Evolutionary conservation across 106 monocot genomes (phyloP), one percentile per base, ranked within the genome.

Genomic region (Allium fistulosum): DNA sequence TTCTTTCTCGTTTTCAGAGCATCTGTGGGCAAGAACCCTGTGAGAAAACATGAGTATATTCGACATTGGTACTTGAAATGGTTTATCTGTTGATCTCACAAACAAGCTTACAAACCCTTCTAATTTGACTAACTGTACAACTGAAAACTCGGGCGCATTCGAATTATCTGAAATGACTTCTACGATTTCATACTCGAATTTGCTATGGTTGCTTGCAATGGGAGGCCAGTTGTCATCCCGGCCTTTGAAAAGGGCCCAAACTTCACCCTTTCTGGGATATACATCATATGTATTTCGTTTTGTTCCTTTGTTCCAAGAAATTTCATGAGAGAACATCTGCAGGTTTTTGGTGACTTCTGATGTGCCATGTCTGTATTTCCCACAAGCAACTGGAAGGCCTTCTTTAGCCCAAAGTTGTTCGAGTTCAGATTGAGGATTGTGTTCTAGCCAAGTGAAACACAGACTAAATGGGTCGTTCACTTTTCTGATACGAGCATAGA

Each of bases 391-490:
- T 48, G 84, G 84, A 17, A 84, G 50, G 2, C 59, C 62, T n/a
- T 26, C 49, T 6, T 71, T 51, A 6, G 48, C 61, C 80, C 80
- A 80, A 2, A 51, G 70, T 4, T n/a, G 62, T 9, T 77, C 77
- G 53, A 49, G 50, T 62, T 60, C 11, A 48, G 46, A 0, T 1
- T 16, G 12, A 57, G 80, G 77, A 37, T 70, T 52, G 49, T 66
- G 37, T 65, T 84, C 84, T 46, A 84, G 61, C 84, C 84, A 84
- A 66, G 74, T 77, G 60, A 69, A 76, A 9, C 27, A 72, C 6
- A 80, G 55, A 66, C 67, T 69, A 47, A 84, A 84, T 37, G 73
- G 16, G 12, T 63, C 9, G 46, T 9, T 37, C 12, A 84, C 70
- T 27, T 67, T 70, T 57, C 26, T 80, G 9, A 84, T 84, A 1